A percentile compares a stretch with the other conserved stretches of the same genome.
phyloP scores from a whole-genome alignment of 1,284 basidiomycete genomes.

The Leccinum subrobustum region DNA sequence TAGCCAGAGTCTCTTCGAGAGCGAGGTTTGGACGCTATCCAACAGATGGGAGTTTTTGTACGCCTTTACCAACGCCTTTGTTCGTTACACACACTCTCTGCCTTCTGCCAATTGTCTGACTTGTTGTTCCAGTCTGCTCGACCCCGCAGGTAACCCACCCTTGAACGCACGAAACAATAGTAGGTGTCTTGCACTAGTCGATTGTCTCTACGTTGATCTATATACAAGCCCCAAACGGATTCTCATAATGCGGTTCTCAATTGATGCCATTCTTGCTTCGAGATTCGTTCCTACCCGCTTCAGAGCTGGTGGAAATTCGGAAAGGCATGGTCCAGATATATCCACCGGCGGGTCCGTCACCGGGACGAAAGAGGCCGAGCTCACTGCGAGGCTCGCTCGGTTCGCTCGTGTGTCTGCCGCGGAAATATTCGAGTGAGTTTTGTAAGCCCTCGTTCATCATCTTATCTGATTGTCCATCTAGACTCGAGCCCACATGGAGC shows the following conservation, averaged over 20 bases:
- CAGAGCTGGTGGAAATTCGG: constrained; percentile 13
- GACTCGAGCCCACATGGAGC: constrained; percentile 29
- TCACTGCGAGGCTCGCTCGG: constrained; percentile 25
- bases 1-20: constrained; percentile 42
- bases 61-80: constrained; percentile 31
- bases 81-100: constrained; percentile 13
- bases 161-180: constrained; percentile 25
- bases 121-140: constrained; percentile 22
- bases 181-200: constrained; percentile 5
- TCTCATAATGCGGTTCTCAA: constrained; percentile 23
- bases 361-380: constrained; percentile 22
- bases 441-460: neutral
- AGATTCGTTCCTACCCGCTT: constrained; percentile 26
- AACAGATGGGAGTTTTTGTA: constrained; percentile 36
- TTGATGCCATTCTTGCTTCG: constrained; percentile 22
- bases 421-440: constrained; percentile 25
- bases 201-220: constrained; percentile 9
- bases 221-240: constrained; percentile 16
- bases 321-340: constrained; percentile 34
- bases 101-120: constrained; percentile 7
- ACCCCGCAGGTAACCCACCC: constrained; percentile 33
- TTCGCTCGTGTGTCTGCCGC: constrained; percentile 27
- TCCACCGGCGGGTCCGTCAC: constrained; percentile 6
- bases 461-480: constrained; percentile 10
- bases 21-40: constrained; percentile 47